Conservation (phyloP, 2,329 filamentous ascomycete species). For the Xylariaceae sp. region DNA sequence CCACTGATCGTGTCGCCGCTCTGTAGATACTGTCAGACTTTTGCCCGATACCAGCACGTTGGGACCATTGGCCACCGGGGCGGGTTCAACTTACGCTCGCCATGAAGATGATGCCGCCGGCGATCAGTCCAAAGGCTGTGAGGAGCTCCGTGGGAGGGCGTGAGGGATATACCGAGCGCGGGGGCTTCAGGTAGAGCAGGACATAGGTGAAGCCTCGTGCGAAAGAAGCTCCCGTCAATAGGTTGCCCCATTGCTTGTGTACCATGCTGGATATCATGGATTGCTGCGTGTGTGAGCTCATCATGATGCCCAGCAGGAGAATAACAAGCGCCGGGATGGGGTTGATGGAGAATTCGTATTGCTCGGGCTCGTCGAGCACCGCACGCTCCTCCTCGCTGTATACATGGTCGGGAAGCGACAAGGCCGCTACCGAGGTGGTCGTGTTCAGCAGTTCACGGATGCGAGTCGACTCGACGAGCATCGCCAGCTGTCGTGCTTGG, state of each 20-base stretch:
- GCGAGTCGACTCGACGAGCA: constrained; percentile 72
- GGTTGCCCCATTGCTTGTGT: constrained; percentile 86
- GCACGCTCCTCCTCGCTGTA: constrained; percentile 43
- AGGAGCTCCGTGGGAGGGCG: constrained; percentile 89
- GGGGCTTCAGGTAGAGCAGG: constrained; percentile 72
- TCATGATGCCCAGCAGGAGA: constrained; percentile 84
- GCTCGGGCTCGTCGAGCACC: constrained; percentile 53
- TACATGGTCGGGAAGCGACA: constrained; percentile 27
- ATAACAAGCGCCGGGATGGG: constrained; percentile 85
- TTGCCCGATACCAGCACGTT: background rate
- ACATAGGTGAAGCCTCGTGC: constrained; percentile 76
- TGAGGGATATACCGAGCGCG: constrained; percentile 72
- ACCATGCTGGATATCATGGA: constrained; percentile 86
- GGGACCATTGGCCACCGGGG: too few species aligned
- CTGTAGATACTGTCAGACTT: constrained; percentile 34
- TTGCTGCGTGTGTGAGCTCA: constrained; percentile 83
- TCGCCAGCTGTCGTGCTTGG: constrained; percentile 35
- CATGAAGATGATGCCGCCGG: constrained; percentile 90
- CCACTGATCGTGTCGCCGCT: constrained; percentile 68
- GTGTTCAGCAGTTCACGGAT: constrained; percentile 64
- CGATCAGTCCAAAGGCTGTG: constrained; percentile 76
- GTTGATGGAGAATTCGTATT: constrained; percentile 74
- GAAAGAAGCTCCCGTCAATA: constrained; percentile 75
- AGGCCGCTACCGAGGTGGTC: constrained; percentile 36
- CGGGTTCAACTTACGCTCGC: constrained; percentile 61